Conservation (phyloP, 768 basidiomycete species). For the Boletus huronensis region DNA sequence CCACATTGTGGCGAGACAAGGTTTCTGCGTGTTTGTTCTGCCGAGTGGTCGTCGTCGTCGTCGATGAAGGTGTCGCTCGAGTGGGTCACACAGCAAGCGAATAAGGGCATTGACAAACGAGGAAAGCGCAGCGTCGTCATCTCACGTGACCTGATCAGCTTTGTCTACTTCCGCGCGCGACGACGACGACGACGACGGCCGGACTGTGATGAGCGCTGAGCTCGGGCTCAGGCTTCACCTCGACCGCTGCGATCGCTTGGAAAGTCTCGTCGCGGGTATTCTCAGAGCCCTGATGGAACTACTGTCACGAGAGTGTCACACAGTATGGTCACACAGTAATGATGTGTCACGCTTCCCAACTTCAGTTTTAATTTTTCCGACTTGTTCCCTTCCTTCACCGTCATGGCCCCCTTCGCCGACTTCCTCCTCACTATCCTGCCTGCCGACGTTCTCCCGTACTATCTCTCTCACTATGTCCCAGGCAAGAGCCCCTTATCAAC, state of each 20-base stretch:
- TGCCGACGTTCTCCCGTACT: slow-evolving; percentile 36
- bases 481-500: slow-evolving; percentile 62
- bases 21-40: slow-evolving; percentile 1
- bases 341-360: slow-evolving; percentile 26
- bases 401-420: slow-evolving; percentile 75
- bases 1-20: slow-evolving; percentile 55
- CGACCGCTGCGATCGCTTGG: neutral
- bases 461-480: slow-evolving; percentile 47
- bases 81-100: slow-evolving; percentile 5
- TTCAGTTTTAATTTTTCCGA: slow-evolving; percentile 15
- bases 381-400: slow-evolving; percentile 22
- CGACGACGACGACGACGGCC: too few relatives aligned
- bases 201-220: neutral
- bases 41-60: neutral
- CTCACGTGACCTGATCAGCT: slow-evolving; percentile 22
- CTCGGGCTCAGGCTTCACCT: neutral
- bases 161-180: neutral
- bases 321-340: neutral
- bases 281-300: neutral
- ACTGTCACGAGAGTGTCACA: neutral
- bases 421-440: slow-evolving; percentile 59
- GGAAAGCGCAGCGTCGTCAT: slow-evolving; percentile 23
- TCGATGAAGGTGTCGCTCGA: neutral
- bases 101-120: slow-evolving; percentile 32
- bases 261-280: too few relatives aligned